These are phyloP conservation scores for Maudiozyma serrabonitensis DNA, from an alignment of 805 yeast species.

Conservation along the genomic window DNA sequence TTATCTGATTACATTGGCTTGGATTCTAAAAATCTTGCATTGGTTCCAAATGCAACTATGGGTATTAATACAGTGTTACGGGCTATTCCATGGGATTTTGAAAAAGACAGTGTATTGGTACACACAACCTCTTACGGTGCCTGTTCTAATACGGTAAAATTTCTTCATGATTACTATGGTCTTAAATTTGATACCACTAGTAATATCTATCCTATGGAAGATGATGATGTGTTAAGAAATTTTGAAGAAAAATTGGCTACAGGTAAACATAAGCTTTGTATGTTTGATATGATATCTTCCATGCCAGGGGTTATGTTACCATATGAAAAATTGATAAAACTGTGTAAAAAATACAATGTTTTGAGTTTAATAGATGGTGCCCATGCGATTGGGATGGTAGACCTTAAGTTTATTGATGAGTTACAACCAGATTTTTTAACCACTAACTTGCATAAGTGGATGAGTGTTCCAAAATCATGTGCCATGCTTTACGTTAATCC, in stretches of 20 bases:
- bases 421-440: slow-evolving; percentile 51
- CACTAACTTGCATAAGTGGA: slow-evolving; percentile 66
- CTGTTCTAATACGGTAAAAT: slow-evolving; percentile 42
- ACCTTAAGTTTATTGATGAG: slow-evolving; percentile 31
- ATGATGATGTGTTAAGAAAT: slow-evolving; percentile 31
- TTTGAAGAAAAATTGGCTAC: slow-evolving; percentile 26
- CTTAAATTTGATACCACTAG: slow-evolving; percentile 32
- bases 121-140: slow-evolving; percentile 45
- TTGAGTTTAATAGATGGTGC: slow-evolving; percentile 64
- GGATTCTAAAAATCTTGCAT: slow-evolving; percentile 39
- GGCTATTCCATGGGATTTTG: slow-evolving; percentile 37
- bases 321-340: slow-evolving; percentile 35
- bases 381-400: slow-evolving; percentile 51
- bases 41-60: slow-evolving; percentile 50
- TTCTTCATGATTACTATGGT: slow-evolving; percentile 28
- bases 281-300: slow-evolving; percentile 52
- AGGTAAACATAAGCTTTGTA: slow-evolving; percentile 31
- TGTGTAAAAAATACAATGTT: slow-evolving; percentile 39
- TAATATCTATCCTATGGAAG: slow-evolving; percentile 36
- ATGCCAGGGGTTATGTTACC: slow-evolving; percentile 59
- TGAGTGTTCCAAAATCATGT: slow-evolving; percentile 45
- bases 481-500: slow-evolving; percentile 50
- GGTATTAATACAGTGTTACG: slow-evolving; percentile 51
- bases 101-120: slow-evolving; percentile 40
- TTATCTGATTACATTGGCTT: slow-evolving; percentile 39